Evolutionary conservation across 73 alveolate genomes (phyloP), one percentile per base, ranked within the genome.

Genomic region (Stentor coeruleus): DNA sequence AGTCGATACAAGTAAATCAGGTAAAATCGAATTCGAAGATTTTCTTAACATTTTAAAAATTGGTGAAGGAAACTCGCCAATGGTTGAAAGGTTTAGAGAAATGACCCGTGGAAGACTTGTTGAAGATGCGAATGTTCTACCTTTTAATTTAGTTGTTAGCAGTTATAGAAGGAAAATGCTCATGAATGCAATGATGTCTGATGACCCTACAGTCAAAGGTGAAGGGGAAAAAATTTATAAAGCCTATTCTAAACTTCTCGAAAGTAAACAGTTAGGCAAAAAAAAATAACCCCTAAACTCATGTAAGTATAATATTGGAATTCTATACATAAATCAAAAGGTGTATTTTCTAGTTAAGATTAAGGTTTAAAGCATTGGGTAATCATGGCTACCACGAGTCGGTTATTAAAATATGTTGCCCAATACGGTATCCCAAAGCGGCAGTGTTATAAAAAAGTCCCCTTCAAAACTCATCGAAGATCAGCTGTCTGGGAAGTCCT

Each of bases 1-100:
- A 58, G 98, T 95, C 6, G 98, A 95, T 85, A 97, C 87, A n/a
- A 98, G 94, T 86, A 97, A 95, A 33, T 76, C 98, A 36, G 93
- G 94, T 42, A 75, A 89, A 60, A 91, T 96, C 55, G 98, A 96
- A 82, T 96, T 94, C 75, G 95, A 93, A 33, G 98, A 96, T 84
- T 96, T 96, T 84, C 91, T 94, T 20, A 82, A 89, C 39, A 94
- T 96, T 84, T 92, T 96, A 86, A 94, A 94, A 81, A 95, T 95
- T 31, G 95, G 80, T 28, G 80, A n/a, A 28, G 80, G 80, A 60
- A 60, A 49, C 66, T 6, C 66, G 6, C 66, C 66, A 49, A 49
- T 11, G 66, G 20, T 49, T 11, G 66, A 49, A 6, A 11, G 6
- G 20, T 49, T 20, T 11, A 49, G 66, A 49, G 66, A 49, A 28